Percentiles rank a stretch among this genome's conserved stretches.
These are phyloP conservation scores for Eimeria sp. DNA, from an alignment of 169 alveolate species.

Conservation along the genomic window DNA sequence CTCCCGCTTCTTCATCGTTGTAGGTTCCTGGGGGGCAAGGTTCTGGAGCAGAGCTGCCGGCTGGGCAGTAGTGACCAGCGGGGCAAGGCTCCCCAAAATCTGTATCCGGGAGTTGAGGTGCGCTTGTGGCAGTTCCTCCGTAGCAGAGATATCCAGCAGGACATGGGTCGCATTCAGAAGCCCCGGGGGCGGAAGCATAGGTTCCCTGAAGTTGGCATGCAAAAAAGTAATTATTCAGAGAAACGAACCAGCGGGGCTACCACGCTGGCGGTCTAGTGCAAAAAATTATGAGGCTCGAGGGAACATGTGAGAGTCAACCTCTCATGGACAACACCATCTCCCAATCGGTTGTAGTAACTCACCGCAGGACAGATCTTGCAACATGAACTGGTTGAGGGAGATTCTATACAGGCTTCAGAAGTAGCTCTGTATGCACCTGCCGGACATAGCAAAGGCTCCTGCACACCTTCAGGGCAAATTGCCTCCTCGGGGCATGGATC, in stretches of 20 bases:
- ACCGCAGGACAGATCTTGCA: constrained; percentile 78
- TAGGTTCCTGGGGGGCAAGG: constrained; percentile 85
- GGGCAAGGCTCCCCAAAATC: constrained; percentile 84
- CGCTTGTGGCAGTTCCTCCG: constrained; percentile 67
- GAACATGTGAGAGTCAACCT: background rate
- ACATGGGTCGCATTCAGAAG: constrained; percentile 47
- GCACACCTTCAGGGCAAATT: constrained; percentile 43
- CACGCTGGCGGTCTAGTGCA: background rate
- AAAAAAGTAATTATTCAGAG: too few relatives aligned
- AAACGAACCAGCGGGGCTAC: background rate
- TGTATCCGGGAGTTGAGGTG: constrained; percentile 33
- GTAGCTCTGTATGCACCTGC: constrained; percentile 67
- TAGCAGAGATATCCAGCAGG: constrained; percentile 71
- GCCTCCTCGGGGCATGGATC: constrained; percentile 84
- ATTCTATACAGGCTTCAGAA: constrained; percentile 10
- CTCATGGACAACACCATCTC: background rate
- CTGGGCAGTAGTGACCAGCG: constrained; percentile 81
- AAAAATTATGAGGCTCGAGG: background rate
- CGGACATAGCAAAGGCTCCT: constrained; percentile 70
- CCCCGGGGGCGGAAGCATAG: constrained; percentile 12
- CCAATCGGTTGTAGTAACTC: background rate
- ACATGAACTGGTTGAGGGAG: constrained; percentile 60
- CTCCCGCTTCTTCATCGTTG: constrained; percentile 79
- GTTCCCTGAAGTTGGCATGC: constrained; percentile 41
- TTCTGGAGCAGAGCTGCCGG: constrained; percentile 63